Evolutionary conservation across 257 asterid genomes (phyloP).

Genomic region (Nicotiana sylvestris): DNA sequence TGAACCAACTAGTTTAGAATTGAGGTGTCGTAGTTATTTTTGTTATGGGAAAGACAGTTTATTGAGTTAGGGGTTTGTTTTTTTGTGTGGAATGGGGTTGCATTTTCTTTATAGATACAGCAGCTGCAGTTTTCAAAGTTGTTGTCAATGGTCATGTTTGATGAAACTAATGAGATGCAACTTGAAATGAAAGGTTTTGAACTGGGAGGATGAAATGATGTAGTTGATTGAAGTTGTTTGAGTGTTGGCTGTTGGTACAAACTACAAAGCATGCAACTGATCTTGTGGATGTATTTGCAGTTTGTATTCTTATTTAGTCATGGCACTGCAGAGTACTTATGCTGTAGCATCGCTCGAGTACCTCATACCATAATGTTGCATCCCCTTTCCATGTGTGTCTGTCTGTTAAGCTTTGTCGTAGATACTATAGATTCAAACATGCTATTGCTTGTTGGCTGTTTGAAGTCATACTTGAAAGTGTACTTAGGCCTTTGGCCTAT

Average conservation of each 20-base stretch:
- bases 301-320: not conserved
- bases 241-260: not conserved
- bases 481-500: not conserved
- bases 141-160: not conserved
- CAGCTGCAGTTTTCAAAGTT: not conserved
- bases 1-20: not conserved
- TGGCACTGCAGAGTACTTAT: not conserved
- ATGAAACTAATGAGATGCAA: not conserved
- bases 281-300: not conserved
- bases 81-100: not conserved
- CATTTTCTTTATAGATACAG: not conserved
- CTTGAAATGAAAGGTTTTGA: not conserved
- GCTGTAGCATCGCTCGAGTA: constrained; percentile 6
- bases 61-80: not conserved
- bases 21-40: no score
- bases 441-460: not conserved
- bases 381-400: not conserved
- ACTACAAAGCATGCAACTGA: not conserved
- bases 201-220: not conserved
- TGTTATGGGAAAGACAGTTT: not conserved
- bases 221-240: not conserved
- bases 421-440: not conserved
- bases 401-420: not conserved
- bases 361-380: constrained; percentile 5
- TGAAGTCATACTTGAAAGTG: not conserved